Conservation (phyloP, 495 filamentous ascomycete genomes). For the Penicillium lagena region DNA sequence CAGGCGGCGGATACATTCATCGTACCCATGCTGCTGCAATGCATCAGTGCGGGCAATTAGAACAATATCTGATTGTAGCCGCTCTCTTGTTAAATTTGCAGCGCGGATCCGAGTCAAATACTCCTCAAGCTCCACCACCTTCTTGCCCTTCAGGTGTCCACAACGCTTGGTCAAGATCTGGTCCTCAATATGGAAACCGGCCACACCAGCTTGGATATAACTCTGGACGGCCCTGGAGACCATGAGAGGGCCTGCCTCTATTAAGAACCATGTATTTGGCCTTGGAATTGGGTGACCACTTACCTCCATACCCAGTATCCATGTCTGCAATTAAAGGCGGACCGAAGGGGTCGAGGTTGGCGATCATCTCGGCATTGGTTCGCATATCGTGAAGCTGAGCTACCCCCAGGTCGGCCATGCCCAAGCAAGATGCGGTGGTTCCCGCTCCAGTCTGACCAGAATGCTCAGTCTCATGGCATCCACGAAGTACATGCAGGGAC, state of each 20-base stretch:
- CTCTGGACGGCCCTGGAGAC: conserved; percentile 56
- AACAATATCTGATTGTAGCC: conserved; percentile 51
- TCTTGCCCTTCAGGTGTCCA: conserved; percentile 56
- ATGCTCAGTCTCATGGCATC: conserved; percentile 1
- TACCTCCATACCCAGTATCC: conserved; percentile 60
- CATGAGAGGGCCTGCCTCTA: conserved; percentile 54
- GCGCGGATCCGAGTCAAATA: conserved; percentile 53
- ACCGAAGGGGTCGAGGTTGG: conserved; percentile 48
- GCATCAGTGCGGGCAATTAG: conserved; percentile 67
- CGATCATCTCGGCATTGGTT: conserved; percentile 60
- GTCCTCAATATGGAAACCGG: conserved; percentile 68
- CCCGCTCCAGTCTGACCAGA: conserved; percentile 64
- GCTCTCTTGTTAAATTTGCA: conserved; percentile 40
- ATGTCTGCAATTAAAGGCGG: conserved; percentile 65
- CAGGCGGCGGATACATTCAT: conserved; percentile 51
- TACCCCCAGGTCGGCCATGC: conserved; percentile 62
- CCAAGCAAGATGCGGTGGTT: conserved; percentile 55
- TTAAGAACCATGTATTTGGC: too few relatives aligned
- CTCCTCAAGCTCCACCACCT: conserved; percentile 45
- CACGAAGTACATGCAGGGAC: not conserved
- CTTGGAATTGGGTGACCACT: too few relatives aligned
- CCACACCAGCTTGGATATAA: conserved; percentile 63
- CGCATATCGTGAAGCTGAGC: conserved; percentile 60
- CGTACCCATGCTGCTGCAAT: conserved; percentile 55
- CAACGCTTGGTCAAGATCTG: conserved; percentile 62